A percentile compares a stretch with the other conserved stretches of the same genome.
phyloP scores from a whole-genome alignment of 768 basidiomycete species.

The Pleurotus eryngii region DNA sequence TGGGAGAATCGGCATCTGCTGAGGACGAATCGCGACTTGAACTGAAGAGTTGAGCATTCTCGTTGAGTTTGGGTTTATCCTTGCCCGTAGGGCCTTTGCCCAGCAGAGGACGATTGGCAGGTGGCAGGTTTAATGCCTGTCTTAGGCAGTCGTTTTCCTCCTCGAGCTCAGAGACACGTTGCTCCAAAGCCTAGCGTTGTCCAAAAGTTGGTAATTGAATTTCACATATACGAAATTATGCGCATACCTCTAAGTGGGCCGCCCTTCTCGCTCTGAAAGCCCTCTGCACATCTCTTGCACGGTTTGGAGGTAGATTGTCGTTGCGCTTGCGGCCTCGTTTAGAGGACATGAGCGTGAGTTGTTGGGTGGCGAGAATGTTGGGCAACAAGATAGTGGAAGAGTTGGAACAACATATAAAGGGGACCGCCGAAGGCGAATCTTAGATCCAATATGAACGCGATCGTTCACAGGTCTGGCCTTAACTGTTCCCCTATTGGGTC shows the following conservation, averaged over 20 bases:
- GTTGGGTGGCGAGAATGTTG: slow-evolving; percentile 23
- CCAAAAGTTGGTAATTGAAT: slow-evolving; percentile 33
- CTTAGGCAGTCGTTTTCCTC: slow-evolving; percentile 78
- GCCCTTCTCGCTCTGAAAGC: slow-evolving; percentile 88
- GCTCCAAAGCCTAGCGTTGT: slow-evolving; percentile 64
- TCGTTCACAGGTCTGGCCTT: slow-evolving; percentile 8
- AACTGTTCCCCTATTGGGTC: slow-evolving; percentile 1
- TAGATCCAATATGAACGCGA: slow-evolving; percentile 7
- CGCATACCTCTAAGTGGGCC: slow-evolving; percentile 73
- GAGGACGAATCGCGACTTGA: slow-evolving; percentile 43
- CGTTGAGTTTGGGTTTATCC: slow-evolving; percentile 66
- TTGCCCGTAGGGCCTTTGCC: slow-evolving; percentile 88
- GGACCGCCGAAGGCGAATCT: slow-evolving; percentile 12
- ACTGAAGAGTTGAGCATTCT: slow-evolving; percentile 28
- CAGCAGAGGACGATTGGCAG: slow-evolving; percentile 65
- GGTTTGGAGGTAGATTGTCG: slow-evolving; percentile 74
- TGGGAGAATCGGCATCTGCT: slow-evolving; percentile 36
- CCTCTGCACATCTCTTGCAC: slow-evolving; percentile 85
- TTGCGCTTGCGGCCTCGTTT: slow-evolving; percentile 86
- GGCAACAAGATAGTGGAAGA: slow-evolving; percentile 22
- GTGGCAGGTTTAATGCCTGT: slow-evolving; percentile 67
- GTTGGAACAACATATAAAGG: slow-evolving; percentile 38
- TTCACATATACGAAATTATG: slow-evolving; percentile 32
- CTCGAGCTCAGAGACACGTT: slow-evolving; percentile 79
- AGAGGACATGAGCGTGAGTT: slow-evolving; percentile 62